These are phyloP conservation scores for Amoebophrya sp. DNA, from an alignment of 169 alveolate species.

Conservation along the genomic window DNA sequence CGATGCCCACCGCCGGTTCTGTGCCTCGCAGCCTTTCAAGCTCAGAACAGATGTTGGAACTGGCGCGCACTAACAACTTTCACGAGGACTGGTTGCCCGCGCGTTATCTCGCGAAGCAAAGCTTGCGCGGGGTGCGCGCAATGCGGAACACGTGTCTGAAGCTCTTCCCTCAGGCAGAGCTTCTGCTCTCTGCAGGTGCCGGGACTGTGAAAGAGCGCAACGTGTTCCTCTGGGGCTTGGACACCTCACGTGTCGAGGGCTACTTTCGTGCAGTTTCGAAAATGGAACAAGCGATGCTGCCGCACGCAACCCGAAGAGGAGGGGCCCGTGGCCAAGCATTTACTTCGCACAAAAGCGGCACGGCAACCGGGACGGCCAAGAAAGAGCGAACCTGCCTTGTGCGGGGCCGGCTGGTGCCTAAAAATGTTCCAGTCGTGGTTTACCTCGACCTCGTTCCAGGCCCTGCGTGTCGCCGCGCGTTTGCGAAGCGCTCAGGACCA, in stretches of 20 bases:
- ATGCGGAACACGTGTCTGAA: too few relatives aligned
- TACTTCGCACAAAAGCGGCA: too few relatives aligned
- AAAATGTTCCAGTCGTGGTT: too few relatives aligned
- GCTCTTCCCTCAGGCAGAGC: neutral
- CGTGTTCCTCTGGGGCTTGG: neutral
- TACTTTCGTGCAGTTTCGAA: neutral
- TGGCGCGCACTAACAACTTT: neutral
- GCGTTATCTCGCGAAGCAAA: too few relatives aligned
- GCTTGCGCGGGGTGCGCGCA: too few relatives aligned
- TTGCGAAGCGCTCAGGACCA: too few relatives aligned
- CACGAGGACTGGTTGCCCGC: too few relatives aligned
- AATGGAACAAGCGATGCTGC: neutral
- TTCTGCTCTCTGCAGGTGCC: neutral
- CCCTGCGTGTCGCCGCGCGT: too few relatives aligned
- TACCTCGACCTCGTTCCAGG: too few relatives aligned
- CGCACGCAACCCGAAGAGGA: neutral
- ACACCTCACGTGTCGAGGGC: neutral
- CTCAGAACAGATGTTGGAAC: neutral
- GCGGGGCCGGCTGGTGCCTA: too few relatives aligned
- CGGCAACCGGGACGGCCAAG: too few relatives aligned
- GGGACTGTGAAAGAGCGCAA: neutral
- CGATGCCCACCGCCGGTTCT: neutral
- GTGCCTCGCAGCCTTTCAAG: neutral
- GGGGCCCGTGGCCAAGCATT: neutral
- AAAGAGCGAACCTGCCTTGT: too few relatives aligned